phyloP scores from a whole-genome alignment of 2,329 filamentous ascomycete species.

The Byssoonygena ceratinophila region DNA sequence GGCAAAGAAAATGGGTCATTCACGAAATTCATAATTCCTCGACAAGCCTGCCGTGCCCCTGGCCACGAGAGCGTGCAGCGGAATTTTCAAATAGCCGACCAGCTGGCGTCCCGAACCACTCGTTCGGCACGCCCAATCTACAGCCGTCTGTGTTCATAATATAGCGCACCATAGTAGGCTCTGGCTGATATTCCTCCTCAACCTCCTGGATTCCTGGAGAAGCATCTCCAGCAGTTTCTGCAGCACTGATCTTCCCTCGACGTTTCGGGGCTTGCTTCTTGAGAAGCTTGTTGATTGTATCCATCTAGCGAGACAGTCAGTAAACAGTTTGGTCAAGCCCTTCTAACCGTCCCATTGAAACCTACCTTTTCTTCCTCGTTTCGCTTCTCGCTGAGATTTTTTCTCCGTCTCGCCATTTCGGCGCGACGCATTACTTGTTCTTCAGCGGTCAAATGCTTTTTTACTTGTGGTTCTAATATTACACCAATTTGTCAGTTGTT shows the following conservation, averaged over 20 bases:
- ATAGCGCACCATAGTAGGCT: slow-evolving; percentile 39
- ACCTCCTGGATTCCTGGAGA: slow-evolving; percentile 33
- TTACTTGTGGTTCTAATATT: slow-evolving; percentile 53
- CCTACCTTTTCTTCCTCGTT: slow-evolving; percentile 64
- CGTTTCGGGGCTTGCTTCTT: slow-evolving; percentile 56
- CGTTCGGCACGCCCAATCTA: slow-evolving; percentile 36
- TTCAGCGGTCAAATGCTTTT: slow-evolving; percentile 61
- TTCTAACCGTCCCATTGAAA: background rate
- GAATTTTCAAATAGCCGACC: slow-evolving; percentile 31
- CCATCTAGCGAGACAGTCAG: slow-evolving; percentile 40
- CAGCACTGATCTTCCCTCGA: slow-evolving; percentile 39
- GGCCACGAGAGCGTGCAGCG: slow-evolving; percentile 12
- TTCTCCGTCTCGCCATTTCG: slow-evolving; percentile 62
- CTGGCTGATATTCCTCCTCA: slow-evolving; percentile 30
- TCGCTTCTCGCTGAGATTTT: slow-evolving; percentile 66
- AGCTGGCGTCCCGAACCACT: slow-evolving; percentile 39
- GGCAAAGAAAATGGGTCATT: background rate
- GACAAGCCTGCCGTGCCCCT: slow-evolving; percentile 25
- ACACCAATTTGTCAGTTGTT: background rate
- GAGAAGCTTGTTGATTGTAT: slow-evolving; percentile 57
- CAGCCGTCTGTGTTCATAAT: slow-evolving; percentile 34
- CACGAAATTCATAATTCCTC: slow-evolving; percentile 28
- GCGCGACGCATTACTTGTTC: slow-evolving; percentile 62
- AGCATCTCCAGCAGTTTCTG: slow-evolving; percentile 32
- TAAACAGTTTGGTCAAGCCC: background rate